Conservation (phyloP, 1,139 yeast species). For the Nakaseomyces uthaithaninus region DNA sequence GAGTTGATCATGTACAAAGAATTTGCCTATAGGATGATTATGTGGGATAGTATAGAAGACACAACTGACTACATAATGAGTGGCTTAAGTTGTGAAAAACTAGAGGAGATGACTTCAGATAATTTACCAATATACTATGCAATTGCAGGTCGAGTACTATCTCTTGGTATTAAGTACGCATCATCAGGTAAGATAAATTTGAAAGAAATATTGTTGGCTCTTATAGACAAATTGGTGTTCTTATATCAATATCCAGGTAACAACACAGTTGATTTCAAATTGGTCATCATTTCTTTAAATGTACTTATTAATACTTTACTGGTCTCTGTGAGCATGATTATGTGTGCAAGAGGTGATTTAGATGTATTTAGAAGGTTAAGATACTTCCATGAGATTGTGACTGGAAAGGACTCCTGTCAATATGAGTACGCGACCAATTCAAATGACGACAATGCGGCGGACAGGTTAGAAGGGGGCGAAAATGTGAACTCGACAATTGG, state of each 20-base stretch:
- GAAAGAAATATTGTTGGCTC: conserved; percentile 49
- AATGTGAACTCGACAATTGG: not conserved
- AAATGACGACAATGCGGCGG: not conserved
- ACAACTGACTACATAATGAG: conserved; percentile 49
- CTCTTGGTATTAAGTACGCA: conserved; percentile 71
- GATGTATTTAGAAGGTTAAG: conserved; percentile 67
- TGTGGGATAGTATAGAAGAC: conserved; percentile 62
- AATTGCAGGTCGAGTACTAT: conserved; percentile 65
- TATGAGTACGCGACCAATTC: conserved; percentile 9
- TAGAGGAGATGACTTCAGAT: conserved; percentile 46
- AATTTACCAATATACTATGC: conserved; percentile 57
- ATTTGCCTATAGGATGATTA: conserved; percentile 58
- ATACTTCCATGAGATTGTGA: conserved; percentile 47
- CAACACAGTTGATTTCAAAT: conserved; percentile 49
- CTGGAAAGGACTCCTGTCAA: conserved; percentile 26
- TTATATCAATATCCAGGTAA: conserved; percentile 42
- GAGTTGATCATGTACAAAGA: conserved; percentile 66
- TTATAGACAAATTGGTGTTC: conserved; percentile 55
- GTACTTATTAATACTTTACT: conserved; percentile 54
- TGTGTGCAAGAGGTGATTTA: conserved; percentile 91
- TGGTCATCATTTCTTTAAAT: conserved; percentile 50
- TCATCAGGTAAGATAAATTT: conserved; percentile 55
- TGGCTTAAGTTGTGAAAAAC: conserved; percentile 20
- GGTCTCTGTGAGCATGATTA: conserved; percentile 59
- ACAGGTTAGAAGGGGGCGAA: not conserved